These are phyloP conservation scores for Ogataea zsoltii DNA, from an alignment of 805 yeast genomes.

Conservation along the genomic window DNA sequence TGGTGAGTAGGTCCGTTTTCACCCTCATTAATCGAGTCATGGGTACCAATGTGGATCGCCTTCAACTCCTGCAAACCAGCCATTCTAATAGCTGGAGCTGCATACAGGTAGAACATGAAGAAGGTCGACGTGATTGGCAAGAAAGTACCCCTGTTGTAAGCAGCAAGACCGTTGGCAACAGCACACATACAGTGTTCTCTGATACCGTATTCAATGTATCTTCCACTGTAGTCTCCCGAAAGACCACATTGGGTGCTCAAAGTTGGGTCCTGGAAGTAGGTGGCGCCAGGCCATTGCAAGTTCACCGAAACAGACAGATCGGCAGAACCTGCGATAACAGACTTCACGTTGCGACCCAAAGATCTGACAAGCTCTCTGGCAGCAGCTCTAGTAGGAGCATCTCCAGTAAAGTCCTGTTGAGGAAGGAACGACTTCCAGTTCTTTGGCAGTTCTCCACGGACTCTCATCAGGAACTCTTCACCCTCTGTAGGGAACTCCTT, in stretches of 20 bases:
- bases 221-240: slow-evolving; percentile 80
- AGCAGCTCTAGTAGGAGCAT: slow-evolving; percentile 92
- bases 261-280: slow-evolving; percentile 89
- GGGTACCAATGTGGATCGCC: slow-evolving; percentile 84
- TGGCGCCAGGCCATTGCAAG: slow-evolving; percentile 81
- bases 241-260: slow-evolving; percentile 48
- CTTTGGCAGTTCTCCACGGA: slow-evolving; percentile 73
- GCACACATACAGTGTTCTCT: slow-evolving; percentile 99
- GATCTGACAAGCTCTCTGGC: slow-evolving; percentile 76
- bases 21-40: slow-evolving; percentile 87
- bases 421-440: slow-evolving; percentile 85
- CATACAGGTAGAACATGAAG: slow-evolving; percentile 88
- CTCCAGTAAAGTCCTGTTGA: slow-evolving; percentile 76
- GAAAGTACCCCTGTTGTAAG: slow-evolving; percentile 92
- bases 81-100: slow-evolving; percentile 85
- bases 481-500: slow-evolving; percentile 74
- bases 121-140: slow-evolving; percentile 46
- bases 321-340: slow-evolving; percentile 91
- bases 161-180: slow-evolving; percentile 93
- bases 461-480: slow-evolving; percentile 77
- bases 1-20: slow-evolving; percentile 95
- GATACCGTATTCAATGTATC: slow-evolving; percentile 96
- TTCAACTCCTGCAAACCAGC: slow-evolving; percentile 82
- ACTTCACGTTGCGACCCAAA: slow-evolving; percentile 63
- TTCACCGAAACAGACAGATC: slow-evolving; percentile 91